A percentile compares a stretch with the other conserved stretches of the same genome.
These are phyloP conservation scores for Geotrichum restrictum DNA, from an alignment of 1,139 yeast species.

Conservation along the genomic window DNA sequence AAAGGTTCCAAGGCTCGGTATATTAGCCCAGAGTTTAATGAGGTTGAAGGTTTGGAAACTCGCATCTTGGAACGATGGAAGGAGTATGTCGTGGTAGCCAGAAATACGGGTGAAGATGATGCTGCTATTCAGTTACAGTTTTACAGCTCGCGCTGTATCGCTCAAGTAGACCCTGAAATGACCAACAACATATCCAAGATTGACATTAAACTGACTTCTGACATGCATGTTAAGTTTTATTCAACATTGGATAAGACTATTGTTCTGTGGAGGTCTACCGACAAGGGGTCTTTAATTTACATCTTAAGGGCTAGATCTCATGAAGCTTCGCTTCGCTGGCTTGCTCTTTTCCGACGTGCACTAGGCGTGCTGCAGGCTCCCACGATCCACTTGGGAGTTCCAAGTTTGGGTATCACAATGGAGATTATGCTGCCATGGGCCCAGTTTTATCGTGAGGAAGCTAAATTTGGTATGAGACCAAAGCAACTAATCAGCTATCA, in stretches of 20 bases:
- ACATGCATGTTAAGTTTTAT: slow-evolving; percentile 50
- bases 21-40: slow-evolving; percentile 41
- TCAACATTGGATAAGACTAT: slow-evolving; percentile 68
- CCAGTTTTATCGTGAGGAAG: slow-evolving; percentile 18
- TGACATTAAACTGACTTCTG: slow-evolving; percentile 28
- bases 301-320: slow-evolving; percentile 54
- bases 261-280: slow-evolving; percentile 44
- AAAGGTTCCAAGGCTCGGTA: slow-evolving; percentile 39
- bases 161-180: slow-evolving; percentile 35
- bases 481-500: slow-evolving; percentile 5
- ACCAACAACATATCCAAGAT: slow-evolving; percentile 28
- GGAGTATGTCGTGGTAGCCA: slow-evolving; percentile 64
- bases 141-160: slow-evolving; percentile 47
- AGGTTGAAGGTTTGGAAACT: slow-evolving; percentile 51
- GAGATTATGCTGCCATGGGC: slow-evolving; percentile 44
- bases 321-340: slow-evolving; percentile 55
- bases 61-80: slow-evolving; percentile 68
- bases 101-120: slow-evolving; percentile 50
- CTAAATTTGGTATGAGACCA: neutral
- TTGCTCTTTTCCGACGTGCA: slow-evolving; percentile 51
- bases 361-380: slow-evolving; percentile 37
- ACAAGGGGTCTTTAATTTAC: slow-evolving; percentile 41
- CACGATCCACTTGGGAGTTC: slow-evolving; percentile 46
- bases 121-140: slow-evolving; percentile 60
- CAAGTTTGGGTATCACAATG: slow-evolving; percentile 48